A percentile compares a stretch with the other conserved stretches of the same genome.
These are phyloP conservation scores for Verruconis gallopava DNA, from an alignment of 2,329 filamentous ascomycete species.

Conservation along the genomic window DNA sequence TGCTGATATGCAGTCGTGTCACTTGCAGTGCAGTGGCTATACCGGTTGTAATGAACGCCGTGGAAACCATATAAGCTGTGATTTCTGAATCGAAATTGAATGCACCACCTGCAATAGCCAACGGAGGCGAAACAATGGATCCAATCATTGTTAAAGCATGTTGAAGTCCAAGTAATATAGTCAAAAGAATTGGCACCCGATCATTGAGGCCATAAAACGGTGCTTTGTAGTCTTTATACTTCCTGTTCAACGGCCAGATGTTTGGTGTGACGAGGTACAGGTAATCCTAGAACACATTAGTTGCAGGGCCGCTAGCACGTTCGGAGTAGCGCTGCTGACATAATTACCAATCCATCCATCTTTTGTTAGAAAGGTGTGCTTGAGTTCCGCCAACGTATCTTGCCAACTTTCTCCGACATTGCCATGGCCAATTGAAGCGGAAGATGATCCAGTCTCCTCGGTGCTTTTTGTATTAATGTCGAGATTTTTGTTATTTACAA, in stretches of 20 bases:
- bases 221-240: conserved; percentile 18
- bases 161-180: conserved; percentile 19
- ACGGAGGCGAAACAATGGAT: conserved; percentile 19
- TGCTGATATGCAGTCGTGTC: conserved; percentile 17
- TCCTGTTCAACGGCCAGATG: conserved; percentile 16
- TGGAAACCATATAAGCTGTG: conserved; percentile 18
- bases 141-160: conserved; percentile 20
- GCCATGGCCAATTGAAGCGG: conserved; percentile 6
- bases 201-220: conserved; percentile 20
- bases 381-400: conserved; percentile 6
- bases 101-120: conserved; percentile 19
- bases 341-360: conserved; percentile 29
- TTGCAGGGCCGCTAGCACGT: background rate
- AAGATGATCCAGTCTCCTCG: background rate
- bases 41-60: conserved; percentile 20
- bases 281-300: conserved; percentile 20
- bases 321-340: conserved; percentile 15
- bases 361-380: conserved; percentile 19
- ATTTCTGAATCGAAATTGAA: conserved; percentile 18
- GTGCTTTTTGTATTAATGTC: conserved; percentile 3
- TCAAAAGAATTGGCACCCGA: conserved; percentile 17
- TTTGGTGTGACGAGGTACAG: conserved; percentile 19
- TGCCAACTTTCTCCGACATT: conserved; percentile 4
- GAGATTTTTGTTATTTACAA: background rate
- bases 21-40: conserved; percentile 19